Percentiles rank a stretch among this genome's conserved stretches.
Evolutionary conservation across 768 basidiomycete species (phyloP).

Genomic region (Termitomyces sp.): DNA sequence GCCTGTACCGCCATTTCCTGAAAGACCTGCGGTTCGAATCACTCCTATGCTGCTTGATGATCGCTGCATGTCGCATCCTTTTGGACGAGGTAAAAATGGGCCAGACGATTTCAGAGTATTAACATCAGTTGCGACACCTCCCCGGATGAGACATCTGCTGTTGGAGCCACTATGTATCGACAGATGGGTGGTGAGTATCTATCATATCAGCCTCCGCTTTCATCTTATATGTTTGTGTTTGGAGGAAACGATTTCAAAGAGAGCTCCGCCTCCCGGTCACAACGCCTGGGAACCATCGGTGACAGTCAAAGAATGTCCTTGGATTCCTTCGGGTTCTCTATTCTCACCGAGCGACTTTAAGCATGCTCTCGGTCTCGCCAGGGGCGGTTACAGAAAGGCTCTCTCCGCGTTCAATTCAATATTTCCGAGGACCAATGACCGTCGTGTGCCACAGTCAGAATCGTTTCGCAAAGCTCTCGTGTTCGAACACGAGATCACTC

Average conservation of each 20-base stretch:
- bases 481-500: slow-evolving; percentile 35
- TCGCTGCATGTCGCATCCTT: slow-evolving; percentile 12
- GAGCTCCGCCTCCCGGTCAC: slow-evolving; percentile 13
- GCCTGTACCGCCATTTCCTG: slow-evolving; percentile 17
- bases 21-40: slow-evolving; percentile 10
- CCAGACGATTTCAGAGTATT: slow-evolving; percentile 8
- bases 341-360: slow-evolving; percentile 14
- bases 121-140: slow-evolving; percentile 15
- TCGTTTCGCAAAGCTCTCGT: slow-evolving; percentile 29
- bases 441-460: slow-evolving; percentile 9
- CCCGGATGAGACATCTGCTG: slow-evolving; percentile 12
- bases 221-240: neutral
- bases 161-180: slow-evolving; percentile 17
- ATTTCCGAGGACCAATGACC: neutral
- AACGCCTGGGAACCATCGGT: slow-evolving; percentile 14
- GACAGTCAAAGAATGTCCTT: slow-evolving; percentile 4
- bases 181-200: slow-evolving; percentile 17
- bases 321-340: slow-evolving; percentile 18
- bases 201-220: neutral
- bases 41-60: slow-evolving; percentile 14
- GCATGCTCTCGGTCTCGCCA: slow-evolving; percentile 8
- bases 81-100: slow-evolving; percentile 7
- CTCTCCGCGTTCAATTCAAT: slow-evolving; percentile 4
- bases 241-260: slow-evolving; percentile 11
- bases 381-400: neutral